A percentile compares a stretch with the other conserved stretches of the same genome.
phyloP scores from a whole-genome alignment of 257 asterid species.

The Cinchona pubescens region DNA sequence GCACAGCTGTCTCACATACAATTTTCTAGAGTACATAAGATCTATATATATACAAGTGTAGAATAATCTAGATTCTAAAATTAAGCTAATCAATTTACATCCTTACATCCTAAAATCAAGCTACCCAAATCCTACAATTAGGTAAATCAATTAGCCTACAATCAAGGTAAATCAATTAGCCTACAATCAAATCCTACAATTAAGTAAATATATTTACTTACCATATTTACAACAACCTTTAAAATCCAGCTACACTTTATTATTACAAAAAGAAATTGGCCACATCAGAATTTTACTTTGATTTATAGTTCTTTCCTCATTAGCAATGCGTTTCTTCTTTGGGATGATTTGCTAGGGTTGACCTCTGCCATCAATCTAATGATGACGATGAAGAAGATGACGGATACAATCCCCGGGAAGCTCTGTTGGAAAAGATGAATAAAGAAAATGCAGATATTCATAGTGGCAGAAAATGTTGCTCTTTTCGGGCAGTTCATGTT shows the following conservation, averaged over 20 bases:
- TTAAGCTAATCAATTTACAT: too few species aligned
- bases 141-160: too few species aligned
- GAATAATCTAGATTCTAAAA: too few species aligned
- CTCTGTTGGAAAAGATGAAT: constrained; percentile 60
- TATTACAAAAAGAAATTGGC: neutral
- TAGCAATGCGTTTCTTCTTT: constrained; percentile 5
- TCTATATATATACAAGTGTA: too few species aligned
- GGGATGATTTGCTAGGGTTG: constrained; percentile 71
- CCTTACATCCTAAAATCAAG: too few species aligned
- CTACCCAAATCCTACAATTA: too few species aligned
- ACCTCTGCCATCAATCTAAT: constrained; percentile 84
- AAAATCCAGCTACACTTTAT: neutral
- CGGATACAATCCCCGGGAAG: constrained; percentile 52
- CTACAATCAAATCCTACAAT: too few species aligned
- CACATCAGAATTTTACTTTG: neutral
- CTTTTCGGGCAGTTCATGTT: constrained; percentile 43
- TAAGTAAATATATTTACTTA: too few species aligned
- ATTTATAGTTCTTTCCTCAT: constrained; percentile 1
- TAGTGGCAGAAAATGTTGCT: constrained; percentile 56
- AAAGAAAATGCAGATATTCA: constrained; percentile 36
- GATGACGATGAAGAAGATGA: constrained; percentile 90
- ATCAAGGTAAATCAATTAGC: too few species aligned
- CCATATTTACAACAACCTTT: too few species aligned
- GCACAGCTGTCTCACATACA: too few species aligned
- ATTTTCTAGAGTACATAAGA: too few species aligned